Conservation (phyloP, 345 rosid genomes). For the Syzygium oleosum region DNA sequence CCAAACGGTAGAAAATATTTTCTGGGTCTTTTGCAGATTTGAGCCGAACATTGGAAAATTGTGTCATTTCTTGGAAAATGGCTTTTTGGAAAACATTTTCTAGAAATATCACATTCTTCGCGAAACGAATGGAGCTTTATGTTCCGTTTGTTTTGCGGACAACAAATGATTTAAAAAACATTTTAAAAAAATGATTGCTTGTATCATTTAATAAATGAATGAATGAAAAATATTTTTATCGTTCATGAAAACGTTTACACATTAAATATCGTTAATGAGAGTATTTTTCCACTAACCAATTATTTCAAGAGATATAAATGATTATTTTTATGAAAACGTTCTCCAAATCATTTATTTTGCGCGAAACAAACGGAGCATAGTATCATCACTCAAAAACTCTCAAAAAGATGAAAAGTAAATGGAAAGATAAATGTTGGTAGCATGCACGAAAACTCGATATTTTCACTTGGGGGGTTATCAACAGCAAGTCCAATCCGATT, state of each 20-base stretch:
- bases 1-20: too few relatives aligned
- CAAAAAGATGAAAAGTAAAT: neutral
- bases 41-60: too few relatives aligned
- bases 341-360: neutral
- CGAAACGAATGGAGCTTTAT: neutral
- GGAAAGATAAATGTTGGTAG: neutral
- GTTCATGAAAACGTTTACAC: neutral
- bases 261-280: too few relatives aligned
- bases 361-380: neutral
- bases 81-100: too few relatives aligned
- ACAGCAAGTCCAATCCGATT: neutral
- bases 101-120: too few relatives aligned
- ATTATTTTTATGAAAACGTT: neutral
- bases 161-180: neutral
- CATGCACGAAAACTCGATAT: neutral
- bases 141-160: fast-evolving
- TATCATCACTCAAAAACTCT: neutral
- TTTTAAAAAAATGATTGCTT: neutral
- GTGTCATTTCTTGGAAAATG: too few relatives aligned
- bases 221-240: neutral
- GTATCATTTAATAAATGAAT: neutral
- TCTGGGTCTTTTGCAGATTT: too few relatives aligned
- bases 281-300: too few relatives aligned
- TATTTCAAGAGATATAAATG: fast-evolving
- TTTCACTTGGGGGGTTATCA: neutral